Base-by-base conservation (phyloP, 495 filamentous ascomycete species). In the Penicillium simplicissimum region DNA sequence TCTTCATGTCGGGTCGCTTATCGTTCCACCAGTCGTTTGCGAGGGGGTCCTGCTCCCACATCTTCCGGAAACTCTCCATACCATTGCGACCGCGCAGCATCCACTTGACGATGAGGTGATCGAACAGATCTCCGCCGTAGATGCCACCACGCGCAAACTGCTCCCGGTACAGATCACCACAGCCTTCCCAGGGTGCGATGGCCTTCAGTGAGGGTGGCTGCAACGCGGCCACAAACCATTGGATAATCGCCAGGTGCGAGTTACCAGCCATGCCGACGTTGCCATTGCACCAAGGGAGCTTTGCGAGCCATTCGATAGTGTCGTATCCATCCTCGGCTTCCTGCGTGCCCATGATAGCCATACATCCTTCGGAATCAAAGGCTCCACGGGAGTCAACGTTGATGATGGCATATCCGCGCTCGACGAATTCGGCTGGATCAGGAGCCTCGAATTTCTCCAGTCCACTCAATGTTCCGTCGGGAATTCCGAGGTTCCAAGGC, bases 121-220 rank as follows among this genome's bases (percentile, higher is more conserved):
- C 73, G 17, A 71, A 68, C 47, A 64, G 49, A 38, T 64, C 61
- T 21, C 52, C 52, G 17, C 53, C 66, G 63, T 70, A 42, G 23
- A 64, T 59, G 66, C 76, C 77, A 8, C 78, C 77, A 0, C 74
- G 65, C 17, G 65, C 66, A 40, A 76, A 65, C 10, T 70, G 69
- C 21, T 81, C 78, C 11, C 77, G 73, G 54, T 78, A 83, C n/a
- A 79, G 60, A 62, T 82, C 79, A 4, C 66, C 67, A 45, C 63
- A 74, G 0, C 76, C 78, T 59, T 82, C 79, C 80, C 79, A 82
- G 1, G 79, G 80, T 1, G 79, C 74, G 47, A 82, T 79, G 0
- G 75, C 75, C 23, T 74, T 73, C 8, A 83, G 64, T 0, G 72
- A 72, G 0, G 76, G 76, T 10, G 79, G 79, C 31, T 73, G 66